Base-by-base conservation (phyloP, 2,329 filamentous ascomycete genomes). In the Phaeoacremonium minimum region DNA sequence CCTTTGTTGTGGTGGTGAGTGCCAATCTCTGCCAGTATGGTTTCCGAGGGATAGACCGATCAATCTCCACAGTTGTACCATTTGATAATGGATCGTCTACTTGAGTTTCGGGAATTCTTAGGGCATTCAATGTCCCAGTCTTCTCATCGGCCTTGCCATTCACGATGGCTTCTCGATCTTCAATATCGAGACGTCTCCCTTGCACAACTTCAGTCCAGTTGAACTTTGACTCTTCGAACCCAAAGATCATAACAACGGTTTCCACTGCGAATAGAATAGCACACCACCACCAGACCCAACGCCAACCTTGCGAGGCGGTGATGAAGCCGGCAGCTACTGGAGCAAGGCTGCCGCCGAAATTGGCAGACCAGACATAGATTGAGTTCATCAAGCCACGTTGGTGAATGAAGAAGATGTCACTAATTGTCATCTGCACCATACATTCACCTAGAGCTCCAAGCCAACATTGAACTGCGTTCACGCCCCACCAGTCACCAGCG, bases 321-420 rank as follows among this genome's bases (percentile, higher is more conserved):
- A 43, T 33, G 7, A 43, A 43, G 11, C 41, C 41, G 15, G 41
- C 41, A 14, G 41, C 41, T 9, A 43, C 41, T 3, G 41, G 41
- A 18, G 41, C 38, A n/a, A 43, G 9, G 14, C 18, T 33, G 50
- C 60, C 29, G 13, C 55, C 51, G 32, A 56, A 36, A 46, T 53
- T 60, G 15, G 57, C 49, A 28, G 62, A 56, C 40, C 56, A 64
- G 38, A 67, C 51, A 40, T 69, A 75, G 9, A 69, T 56, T 0
- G 52, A 55, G 40, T 75, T 77, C 61, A 68, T 66, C 3, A 56
- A 49, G 0, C 63, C 69, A 15, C 64, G 57, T 36, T 73, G 55
- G 34, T 72, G 68, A 4, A 71, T 57, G 39, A 72, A 72, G 49
- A 65, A 72, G 30, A 73, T 36, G 43, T 72, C 67, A 9, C 61